Base-by-base conservation (phyloP, 306 rosid genomes). In the Macrotyloma uniflorum region DNA sequence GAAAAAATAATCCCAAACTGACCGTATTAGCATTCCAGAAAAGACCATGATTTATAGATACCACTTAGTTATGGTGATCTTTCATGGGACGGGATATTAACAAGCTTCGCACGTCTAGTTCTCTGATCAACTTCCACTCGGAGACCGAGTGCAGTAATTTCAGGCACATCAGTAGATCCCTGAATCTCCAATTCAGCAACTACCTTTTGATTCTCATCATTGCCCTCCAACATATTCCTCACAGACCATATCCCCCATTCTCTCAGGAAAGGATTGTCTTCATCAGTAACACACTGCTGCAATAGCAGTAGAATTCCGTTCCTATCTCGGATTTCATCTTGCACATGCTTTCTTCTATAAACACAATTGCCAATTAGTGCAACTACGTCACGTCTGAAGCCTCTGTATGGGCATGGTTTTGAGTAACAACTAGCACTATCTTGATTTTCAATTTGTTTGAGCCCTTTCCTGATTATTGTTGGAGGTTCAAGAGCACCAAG, bases 231-330 rank as follows among this genome's bases (percentile, higher is more conserved):
- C 82, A 92, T 55, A 77, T 92, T 90, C 88, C 97, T 92, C 65
- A 87, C 85, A 22, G 79, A 82, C 92, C 97, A 93, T 81, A 89
- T 83, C 50, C 94, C 96, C 93, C 98, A 91, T 80, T 95, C 98
- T 85, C 97, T 95, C 76, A 91, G 57, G 83, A 79, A 95, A 7
- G 96, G 97, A 71, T 91, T 91, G 38, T 18, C 95, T 26, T 95
- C 93, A 67, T 95, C 98, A 22, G 83, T 66, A 61, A 91, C 95
- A 85, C 97, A 90, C 76, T 92, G 93, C 81, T 92, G 98, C 66
- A 92, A 82, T 50, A 92, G 87, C 79, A 94, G 76, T 54, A 90
- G 88, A 64, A 94, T 82, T 72, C 93, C 92, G 51, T 86, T 81
- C 67, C 61, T 83, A 38, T 80, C 67, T 72, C 95, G 81, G 30